Evolutionary conservation across 23 red algal genomes (phyloP).

Genomic region (Gracilaria caudata): DNA sequence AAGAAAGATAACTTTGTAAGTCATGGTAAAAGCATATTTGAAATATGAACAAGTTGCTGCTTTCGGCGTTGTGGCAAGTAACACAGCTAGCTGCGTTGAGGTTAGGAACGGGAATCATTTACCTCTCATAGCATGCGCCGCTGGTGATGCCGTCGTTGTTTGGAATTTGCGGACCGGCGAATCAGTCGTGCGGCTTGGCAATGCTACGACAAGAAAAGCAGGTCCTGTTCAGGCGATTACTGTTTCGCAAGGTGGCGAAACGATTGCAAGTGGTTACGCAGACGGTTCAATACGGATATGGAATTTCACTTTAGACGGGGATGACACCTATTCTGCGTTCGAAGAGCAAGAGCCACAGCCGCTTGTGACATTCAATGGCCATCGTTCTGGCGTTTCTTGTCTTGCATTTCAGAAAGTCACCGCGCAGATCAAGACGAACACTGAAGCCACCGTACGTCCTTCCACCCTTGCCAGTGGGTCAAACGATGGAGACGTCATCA

Average conservation of each 20-base stretch:
- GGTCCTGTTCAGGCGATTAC: slow-evolving; percentile 50
- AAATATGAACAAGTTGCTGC: slow-evolving; percentile 63
- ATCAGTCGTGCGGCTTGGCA: slow-evolving; percentile 46
- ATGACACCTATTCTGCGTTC: neutral
- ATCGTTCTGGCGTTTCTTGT: slow-evolving; percentile 52
- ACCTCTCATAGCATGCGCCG: slow-evolving; percentile 47
- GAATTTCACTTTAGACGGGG: neutral
- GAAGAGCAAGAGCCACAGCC: slow-evolving; percentile 25
- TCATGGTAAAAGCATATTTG: slow-evolving; percentile 74
- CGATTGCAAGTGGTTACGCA: slow-evolving; percentile 75
- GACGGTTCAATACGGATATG: slow-evolving; percentile 80
- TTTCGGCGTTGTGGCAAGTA: slow-evolving; percentile 68
- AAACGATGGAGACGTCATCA: slow-evolving; percentile 74
- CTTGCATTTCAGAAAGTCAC: slow-evolving; percentile 48
- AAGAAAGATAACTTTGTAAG: neutral
- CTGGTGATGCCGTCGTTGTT: slow-evolving; percentile 64
- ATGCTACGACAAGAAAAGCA: slow-evolving; percentile 41
- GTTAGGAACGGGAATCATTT: neutral
- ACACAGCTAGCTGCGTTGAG: slow-evolving; percentile 19
- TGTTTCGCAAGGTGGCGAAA: slow-evolving; percentile 11
- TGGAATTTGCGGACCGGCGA: slow-evolving; percentile 67
- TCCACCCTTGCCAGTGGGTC: slow-evolving; percentile 67
- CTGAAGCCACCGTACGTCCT: neutral
- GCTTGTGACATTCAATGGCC: slow-evolving; percentile 57
- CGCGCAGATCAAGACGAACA: neutral